Evolutionary conservation across 2,329 filamentous ascomycete genomes (phyloP).

Genomic region (Thielaviopsis ethacetica): DNA sequence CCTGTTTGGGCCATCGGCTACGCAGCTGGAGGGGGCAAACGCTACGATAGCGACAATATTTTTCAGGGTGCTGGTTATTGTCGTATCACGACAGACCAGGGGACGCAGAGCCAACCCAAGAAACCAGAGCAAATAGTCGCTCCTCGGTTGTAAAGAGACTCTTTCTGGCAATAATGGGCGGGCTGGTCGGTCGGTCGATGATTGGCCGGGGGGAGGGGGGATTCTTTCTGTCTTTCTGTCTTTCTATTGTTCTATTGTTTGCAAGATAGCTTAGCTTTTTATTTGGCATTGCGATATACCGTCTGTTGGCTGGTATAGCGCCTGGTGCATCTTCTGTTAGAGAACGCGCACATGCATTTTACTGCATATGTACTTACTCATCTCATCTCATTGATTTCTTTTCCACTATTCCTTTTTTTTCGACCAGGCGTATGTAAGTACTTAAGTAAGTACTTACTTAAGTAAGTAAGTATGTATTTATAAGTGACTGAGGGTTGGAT

Average conservation of each 20-base stretch:
- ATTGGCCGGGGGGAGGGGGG: too few relatives aligned
- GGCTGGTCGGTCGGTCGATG: not conserved
- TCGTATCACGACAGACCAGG: not conserved
- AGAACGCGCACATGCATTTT: not conserved
- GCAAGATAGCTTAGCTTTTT: not conserved
- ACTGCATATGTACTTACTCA: too few relatives aligned
- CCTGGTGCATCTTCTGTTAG: not conserved
- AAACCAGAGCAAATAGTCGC: not conserved
- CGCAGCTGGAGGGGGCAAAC: not conserved
- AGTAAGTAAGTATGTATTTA: not conserved
- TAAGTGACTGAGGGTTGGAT: not conserved
- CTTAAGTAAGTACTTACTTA: too few relatives aligned
- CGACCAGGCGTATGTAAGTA: too few relatives aligned
- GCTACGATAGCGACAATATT: not conserved
- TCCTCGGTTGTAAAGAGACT: not conserved
- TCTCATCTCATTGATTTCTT: not conserved
- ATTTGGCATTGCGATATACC: not conserved
- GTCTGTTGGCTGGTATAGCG: not conserved
- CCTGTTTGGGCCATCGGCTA: not conserved
- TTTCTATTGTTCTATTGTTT: not conserved
- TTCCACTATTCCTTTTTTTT: too few relatives aligned
- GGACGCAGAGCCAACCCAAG: not conserved
- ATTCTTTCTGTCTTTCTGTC: not conserved
- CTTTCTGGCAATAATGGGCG: not conserved
- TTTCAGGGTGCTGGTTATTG: not conserved